A percentile compares a stretch with the other conserved stretches of the same genome.
These are phyloP conservation scores for Vachellia pachyceras DNA, from an alignment of 306 rosid species.

Conservation along the genomic window DNA sequence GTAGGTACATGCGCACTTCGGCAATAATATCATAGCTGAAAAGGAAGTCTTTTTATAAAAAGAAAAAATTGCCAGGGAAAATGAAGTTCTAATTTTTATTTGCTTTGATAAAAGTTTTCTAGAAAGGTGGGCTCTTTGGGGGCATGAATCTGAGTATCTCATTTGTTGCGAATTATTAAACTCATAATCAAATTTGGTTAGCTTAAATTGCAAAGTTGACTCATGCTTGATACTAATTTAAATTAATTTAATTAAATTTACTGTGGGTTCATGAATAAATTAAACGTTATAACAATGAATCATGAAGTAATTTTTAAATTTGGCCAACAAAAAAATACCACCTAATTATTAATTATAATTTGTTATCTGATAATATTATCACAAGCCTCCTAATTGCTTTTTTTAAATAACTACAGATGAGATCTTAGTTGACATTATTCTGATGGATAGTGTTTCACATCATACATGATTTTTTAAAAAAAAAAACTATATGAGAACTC, in stretches of 20 bases:
- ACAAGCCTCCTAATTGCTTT: background rate
- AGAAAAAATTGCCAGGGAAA: background rate
- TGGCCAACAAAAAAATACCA: background rate
- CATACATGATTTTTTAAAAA: background rate
- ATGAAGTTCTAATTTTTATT: background rate
- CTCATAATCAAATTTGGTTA: background rate
- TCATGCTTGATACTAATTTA: background rate
- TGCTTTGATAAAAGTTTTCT: slow-evolving; percentile 27
- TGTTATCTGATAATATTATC: too few species aligned
- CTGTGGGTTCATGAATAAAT: background rate
- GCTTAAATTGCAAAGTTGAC: background rate
- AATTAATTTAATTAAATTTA: too few species aligned
- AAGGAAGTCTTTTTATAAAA: background rate
- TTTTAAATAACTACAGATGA: background rate
- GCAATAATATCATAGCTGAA: slow-evolving; percentile 4
- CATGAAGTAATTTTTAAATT: background rate
- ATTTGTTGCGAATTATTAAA: background rate
- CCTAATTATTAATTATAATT: background rate
- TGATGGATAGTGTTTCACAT: background rate
- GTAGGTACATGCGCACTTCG: background rate
- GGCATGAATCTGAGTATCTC: background rate
- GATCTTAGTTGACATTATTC: background rate
- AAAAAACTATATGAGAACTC: background rate
- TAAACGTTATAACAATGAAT: background rate
- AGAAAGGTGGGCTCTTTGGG: slow-evolving; percentile 37